Conservation (phyloP, 2,329 filamentous ascomycete genomes). For the Biscogniauxia sp. region DNA sequence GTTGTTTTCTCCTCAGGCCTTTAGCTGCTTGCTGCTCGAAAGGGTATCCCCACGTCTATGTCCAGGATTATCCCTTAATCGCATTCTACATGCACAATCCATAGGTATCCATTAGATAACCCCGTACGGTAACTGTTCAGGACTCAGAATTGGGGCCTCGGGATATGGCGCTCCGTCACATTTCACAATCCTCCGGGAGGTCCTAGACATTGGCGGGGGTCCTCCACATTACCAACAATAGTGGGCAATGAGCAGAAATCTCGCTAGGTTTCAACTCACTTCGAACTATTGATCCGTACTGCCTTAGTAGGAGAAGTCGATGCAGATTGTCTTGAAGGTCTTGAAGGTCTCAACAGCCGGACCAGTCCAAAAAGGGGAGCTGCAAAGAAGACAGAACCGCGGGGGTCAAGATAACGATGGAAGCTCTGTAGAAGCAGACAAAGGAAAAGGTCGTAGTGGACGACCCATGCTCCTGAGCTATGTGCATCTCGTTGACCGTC, state of each 20-base stretch:
- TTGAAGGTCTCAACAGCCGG: conserved; percentile 23
- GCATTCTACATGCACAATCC: neutral
- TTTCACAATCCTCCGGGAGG: neutral
- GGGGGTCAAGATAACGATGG: conserved; percentile 33
- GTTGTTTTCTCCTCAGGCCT: neutral
- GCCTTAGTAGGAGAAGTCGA: neutral
- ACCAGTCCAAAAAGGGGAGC: conserved; percentile 31
- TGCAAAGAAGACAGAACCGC: conserved; percentile 31
- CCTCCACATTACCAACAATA: neutral
- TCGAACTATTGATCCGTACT: neutral
- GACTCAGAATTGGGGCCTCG: neutral
- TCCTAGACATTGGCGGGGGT: neutral
- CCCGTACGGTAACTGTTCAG: neutral
- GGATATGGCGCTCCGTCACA: neutral
- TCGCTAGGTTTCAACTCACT: neutral
- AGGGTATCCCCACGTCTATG: neutral
- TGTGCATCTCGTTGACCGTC: neutral
- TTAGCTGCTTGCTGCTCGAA: neutral
- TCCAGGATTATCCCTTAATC: neutral
- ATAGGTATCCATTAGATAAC: neutral
- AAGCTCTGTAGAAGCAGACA: conserved; percentile 30
- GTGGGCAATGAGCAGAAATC: neutral
- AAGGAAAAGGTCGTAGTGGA: neutral
- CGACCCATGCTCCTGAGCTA: neutral
- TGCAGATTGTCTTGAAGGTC: conserved; percentile 16